These are phyloP conservation scores for Triticum dicoccoides DNA, from an alignment of 176 grass and related monocot genomes.

Conservation along the genomic window DNA sequence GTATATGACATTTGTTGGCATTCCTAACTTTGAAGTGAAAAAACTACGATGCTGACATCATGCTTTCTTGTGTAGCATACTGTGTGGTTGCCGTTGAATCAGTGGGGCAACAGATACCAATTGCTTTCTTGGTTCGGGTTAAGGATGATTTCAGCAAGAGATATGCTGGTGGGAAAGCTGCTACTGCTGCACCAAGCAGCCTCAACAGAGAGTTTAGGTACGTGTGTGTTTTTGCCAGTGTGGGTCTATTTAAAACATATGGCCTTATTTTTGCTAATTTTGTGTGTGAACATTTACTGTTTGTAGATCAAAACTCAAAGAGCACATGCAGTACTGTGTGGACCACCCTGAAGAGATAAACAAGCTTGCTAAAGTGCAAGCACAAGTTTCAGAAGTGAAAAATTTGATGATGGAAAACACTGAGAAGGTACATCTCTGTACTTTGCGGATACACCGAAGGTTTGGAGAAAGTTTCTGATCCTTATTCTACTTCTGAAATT, in stretches of 20 bases:
- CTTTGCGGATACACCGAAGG: not conserved
- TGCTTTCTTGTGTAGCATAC: slow-evolving; percentile 58
- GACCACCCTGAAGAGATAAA: slow-evolving; percentile 93
- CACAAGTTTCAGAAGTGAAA: slow-evolving; percentile 97
- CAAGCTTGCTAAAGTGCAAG: slow-evolving; percentile 84
- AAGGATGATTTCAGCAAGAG: slow-evolving; percentile 89
- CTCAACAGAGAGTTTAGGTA: slow-evolving; percentile 89
- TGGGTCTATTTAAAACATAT: not conserved
- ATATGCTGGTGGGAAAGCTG: slow-evolving; percentile 83
- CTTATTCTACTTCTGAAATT: not conserved
- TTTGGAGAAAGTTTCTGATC: not conserved
- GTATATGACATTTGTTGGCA: not conserved
- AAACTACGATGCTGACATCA: not conserved
- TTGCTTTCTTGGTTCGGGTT: slow-evolving; percentile 81
- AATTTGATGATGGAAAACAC: slow-evolving; percentile 97
- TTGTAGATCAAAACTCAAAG: slow-evolving; percentile 84
- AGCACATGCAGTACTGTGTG: slow-evolving; percentile 94
- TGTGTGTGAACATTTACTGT: not conserved
- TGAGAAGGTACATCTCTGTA: slow-evolving; percentile 54
- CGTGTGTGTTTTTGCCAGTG: not conserved
- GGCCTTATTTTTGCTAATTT: not conserved
- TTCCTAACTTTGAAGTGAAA: not conserved
- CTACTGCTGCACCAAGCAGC: slow-evolving; percentile 72
- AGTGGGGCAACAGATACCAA: slow-evolving; percentile 74
- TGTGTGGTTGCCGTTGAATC: slow-evolving; percentile 93